Evolutionary conservation across 164 flowering plant genomes (phyloP), one percentile per base, ranked within the genome.

Genomic region (Stephania japonica): DNA sequence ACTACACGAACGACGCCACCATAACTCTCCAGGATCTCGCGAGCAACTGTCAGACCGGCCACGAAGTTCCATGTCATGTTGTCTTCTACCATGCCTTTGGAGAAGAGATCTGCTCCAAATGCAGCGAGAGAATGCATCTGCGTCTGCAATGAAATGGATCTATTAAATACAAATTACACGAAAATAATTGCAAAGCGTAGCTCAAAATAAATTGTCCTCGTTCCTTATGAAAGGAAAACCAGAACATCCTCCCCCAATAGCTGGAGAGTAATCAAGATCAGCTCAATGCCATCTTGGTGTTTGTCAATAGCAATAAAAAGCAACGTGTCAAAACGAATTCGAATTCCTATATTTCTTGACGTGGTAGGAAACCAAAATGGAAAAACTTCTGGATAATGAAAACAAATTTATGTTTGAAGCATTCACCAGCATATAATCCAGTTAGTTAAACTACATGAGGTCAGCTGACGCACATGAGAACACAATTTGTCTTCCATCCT

Each of bases 21-120:
- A 74, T 92, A 91, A 75, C 87, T 91, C 82, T 94, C 98, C 24
- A 94, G 85, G 80, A 94, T 88, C 80, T 94, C 97, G 49, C 93
- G 91, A 50, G 99, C 99, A 42, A 94, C 88, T 27, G 94, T 88
- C 70, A 91, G 73, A 62, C 99, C 97, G 56, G 97, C 93, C n/a
- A 94, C 85, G 73, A 94, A 94, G 81, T 92, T 94, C 98, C 98
- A 94, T 24, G 97, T 87, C 96, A 91, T 90, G 83, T 89, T 91
- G 85, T 91, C 97, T 74, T 91, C 97, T 26, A 90, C 76, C 90
- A 78, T 86, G 65, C 89, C 85, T 41, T 87, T 84, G 3, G 87
- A 84, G 50, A 80, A 85, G 49, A 92, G 96, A 69, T 89, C 93
- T n/a, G 85, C 81, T 25, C 99, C 99, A 80, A 90, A 91, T 70